These are phyloP conservation scores for Quercus rubra DNA, from an alignment of 306 rosid species.

Conservation along the genomic window DNA sequence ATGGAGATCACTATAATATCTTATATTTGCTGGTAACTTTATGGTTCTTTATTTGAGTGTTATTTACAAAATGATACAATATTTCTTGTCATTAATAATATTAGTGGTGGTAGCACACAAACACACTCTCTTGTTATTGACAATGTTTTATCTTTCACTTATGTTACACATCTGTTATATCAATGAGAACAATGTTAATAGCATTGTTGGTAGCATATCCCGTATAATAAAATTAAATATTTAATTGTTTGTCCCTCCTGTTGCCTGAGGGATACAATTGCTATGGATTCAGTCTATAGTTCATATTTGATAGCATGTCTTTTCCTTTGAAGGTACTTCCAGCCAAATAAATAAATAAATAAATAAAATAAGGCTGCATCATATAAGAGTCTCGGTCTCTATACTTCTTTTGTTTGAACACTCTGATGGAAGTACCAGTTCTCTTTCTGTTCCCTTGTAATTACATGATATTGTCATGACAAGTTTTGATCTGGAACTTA, in stretches of 20 bases:
- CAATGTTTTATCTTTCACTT: not conserved
- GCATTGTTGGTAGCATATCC: not conserved
- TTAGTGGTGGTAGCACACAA: not conserved
- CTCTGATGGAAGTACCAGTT: not conserved
- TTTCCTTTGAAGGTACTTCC: not conserved
- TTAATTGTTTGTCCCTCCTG: not conserved
- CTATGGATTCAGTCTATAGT: not conserved
- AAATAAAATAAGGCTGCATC: not conserved
- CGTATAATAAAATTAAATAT: not conserved
- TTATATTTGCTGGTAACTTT: conserved; percentile 74
- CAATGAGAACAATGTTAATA: not conserved
- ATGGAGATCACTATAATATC: conserved; percentile 61
- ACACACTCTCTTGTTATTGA: no score
- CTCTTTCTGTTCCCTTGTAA: not conserved
- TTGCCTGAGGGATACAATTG: not conserved
- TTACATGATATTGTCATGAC: not conserved
- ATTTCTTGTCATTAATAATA: not conserved
- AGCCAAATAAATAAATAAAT: not conserved
- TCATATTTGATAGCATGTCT: not conserved
- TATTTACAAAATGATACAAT: not conserved
- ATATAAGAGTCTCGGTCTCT: not conserved
- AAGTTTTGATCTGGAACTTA: not conserved
- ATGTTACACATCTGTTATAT: not conserved
- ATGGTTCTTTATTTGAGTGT: not conserved
- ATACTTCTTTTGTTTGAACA: not conserved